phyloP scores from a whole-genome alignment of 345 rosid species.

The Psidium guajava region DNA sequence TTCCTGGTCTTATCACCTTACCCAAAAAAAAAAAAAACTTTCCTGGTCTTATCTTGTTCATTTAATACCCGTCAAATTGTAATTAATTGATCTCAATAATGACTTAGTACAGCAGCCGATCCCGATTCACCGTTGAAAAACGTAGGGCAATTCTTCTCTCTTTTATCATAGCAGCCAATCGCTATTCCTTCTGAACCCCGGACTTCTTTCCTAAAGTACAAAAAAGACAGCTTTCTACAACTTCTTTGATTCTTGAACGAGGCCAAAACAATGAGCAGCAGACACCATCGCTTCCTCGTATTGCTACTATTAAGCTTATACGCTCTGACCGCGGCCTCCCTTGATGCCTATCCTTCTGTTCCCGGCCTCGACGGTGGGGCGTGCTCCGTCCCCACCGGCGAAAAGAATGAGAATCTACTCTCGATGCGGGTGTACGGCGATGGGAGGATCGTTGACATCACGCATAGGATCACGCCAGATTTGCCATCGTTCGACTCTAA shows the following conservation, averaged over 20 bases:
- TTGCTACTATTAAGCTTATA: not conserved
- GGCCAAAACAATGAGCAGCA: not conserved
- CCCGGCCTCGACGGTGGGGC: not conserved
- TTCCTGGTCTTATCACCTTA: too few species aligned
- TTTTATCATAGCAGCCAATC: not conserved
- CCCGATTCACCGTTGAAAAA: not conserved
- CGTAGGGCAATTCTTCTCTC: not conserved
- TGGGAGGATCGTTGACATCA: constrained; percentile 6
- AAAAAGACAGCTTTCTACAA: not conserved
- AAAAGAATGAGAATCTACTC: not conserved
- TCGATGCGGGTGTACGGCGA: not conserved
- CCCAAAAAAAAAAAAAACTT: too few species aligned
- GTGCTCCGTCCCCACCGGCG: not conserved
- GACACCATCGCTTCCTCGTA: not conserved
- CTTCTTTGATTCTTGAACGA: not conserved
- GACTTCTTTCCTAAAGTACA: not conserved
- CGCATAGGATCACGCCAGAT: constrained; percentile 1
- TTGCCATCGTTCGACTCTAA: not conserved
- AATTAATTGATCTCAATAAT: not conserved
- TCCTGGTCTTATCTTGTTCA: too few species aligned
- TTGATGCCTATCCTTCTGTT: not conserved
- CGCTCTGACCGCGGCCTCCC: not conserved
- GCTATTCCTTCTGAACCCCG: not conserved
- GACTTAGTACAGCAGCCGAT: not conserved
- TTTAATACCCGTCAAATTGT: too few species aligned